Evolutionary conservation across 768 basidiomycete species (phyloP), one percentile per base, ranked within the genome.

Genomic region (Hemileccinum rubropunctum): DNA sequence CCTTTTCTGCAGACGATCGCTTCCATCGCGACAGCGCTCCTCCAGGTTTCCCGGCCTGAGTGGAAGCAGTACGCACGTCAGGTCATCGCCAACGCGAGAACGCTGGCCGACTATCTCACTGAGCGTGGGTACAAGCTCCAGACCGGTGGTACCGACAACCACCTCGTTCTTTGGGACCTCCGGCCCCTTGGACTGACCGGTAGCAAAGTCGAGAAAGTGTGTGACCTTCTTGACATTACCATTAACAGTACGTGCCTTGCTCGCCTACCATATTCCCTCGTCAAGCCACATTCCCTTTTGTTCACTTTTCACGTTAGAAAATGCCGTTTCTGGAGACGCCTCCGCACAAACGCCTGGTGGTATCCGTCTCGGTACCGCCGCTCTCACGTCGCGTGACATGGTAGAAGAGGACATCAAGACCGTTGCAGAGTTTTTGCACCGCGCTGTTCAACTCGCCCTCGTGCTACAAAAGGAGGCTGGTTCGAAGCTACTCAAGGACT

Each of bases 191-290:
- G 91, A 42, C 75, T 98, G 66, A 98, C 97, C n/a, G 97, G 97
- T 43, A 90, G 86, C 77, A 98, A 98, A 74, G 84, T 99, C 50
- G 95, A 98, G 79, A 98, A 97, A 78, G 83, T 99, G 59, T 97
- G 97, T 70, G 95, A 98, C 68, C 78, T 97, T 44, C 83, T 92
- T 70, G 92, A 92, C 51, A 97, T 98, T 68, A 98, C 95, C 28
- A 92, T 98, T 73, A 93, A 94, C 76, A 93, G 90, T 91, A 58
- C 60, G 88, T 71, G 27, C 3, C 30, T 42, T 21, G 13, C 47
- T 43, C 26, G 5, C 33, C 34, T 15, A 35, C 3, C 20, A 14
- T 56, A 9, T 40, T 43, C 49, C 32, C 10, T n/a, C 15, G 20
- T 36, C 3, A 27, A 41, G 11, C 48, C 13, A 18, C 20, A 14